Evolutionary conservation across 2,329 filamentous ascomycete species (phyloP), one percentile per base, ranked within the genome.

Genomic region (Helotiales sp.): DNA sequence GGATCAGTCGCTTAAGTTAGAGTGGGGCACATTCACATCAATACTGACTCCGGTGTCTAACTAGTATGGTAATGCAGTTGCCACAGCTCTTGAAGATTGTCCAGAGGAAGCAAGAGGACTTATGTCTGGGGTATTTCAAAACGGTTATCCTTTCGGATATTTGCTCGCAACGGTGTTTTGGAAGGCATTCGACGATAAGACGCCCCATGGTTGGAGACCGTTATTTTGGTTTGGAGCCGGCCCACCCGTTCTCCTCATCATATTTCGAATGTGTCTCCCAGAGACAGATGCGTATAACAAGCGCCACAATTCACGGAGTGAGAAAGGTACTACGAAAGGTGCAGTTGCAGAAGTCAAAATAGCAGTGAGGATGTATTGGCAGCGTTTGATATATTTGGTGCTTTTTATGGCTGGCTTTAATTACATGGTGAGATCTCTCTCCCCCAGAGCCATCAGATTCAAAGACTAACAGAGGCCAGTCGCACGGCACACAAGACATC

Each of bases 371-470:
- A 86, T 87, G 11, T 92, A 97, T 79, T 97, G 93, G 93, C 71
- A 93, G 15, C 79, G 96, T 2, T 82, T 97, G 64, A 82, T 89
- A 40, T 97, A 97, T 79, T 83, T 97, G 65, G 92, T 97, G 6
- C 82, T 97, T 22, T 83, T 97, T 45, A 96, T 96, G 92, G 90
- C 92, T 1, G 93, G 93, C 3, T 96, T 97, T 83, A 97, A 96
- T 80, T 96, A 96, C 77, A 93, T 96, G 91, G 88, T 91, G 74
- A 87, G 90, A 87, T 10, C 73, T 80, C 22, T 13, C 15, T 11
- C 17, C 5, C 17, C 7, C 40, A 2, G 7, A 40, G 13, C 17
- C 79, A 91, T 84, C 70, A 83, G 87, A 72, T 87, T 77, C 79
- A 43, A n/a, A 24, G 10, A 40, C 32, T 65, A 28, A n/a, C 63